Percentiles rank a stretch among this genome's conserved stretches.
Evolutionary conservation across 1,139 yeast species (phyloP).

Genomic region (Wickerhamomyces sp.): DNA sequence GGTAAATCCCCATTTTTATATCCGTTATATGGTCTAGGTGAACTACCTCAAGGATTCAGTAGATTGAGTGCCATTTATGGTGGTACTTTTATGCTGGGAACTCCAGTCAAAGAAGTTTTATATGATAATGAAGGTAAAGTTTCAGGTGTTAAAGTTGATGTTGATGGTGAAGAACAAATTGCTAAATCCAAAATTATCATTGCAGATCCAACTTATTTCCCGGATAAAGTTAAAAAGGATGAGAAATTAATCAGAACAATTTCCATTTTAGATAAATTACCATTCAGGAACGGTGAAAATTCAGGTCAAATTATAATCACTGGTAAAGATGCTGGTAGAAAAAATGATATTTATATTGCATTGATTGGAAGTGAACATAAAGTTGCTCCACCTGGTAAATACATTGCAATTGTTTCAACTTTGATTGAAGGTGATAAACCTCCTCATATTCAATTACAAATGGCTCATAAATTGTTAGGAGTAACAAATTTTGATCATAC

Average conservation of each 20-base stretch:
- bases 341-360: conserved; percentile 92
- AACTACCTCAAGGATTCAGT: conserved; percentile 97
- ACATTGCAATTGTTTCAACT: conserved; percentile 90
- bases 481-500: conserved; percentile 43
- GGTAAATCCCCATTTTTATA: conserved; percentile 96
- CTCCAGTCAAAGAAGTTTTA: conserved; percentile 86
- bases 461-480: conserved; percentile 91
- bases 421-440: conserved; percentile 93
- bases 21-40: conserved; percentile 96
- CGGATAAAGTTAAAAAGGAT: conserved; percentile 78
- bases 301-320: conserved; percentile 94
- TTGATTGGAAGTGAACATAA: conserved; percentile 86
- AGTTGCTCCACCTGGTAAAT: conserved; percentile 87
- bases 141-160: conserved; percentile 78
- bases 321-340: conserved; percentile 90
- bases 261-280: conserved; percentile 84
- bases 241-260: conserved; percentile 90
- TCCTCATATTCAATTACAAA: conserved; percentile 90
- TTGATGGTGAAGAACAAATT: conserved; percentile 52
- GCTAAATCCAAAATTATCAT: conserved; percentile 92
- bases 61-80: conserved; percentile 96
- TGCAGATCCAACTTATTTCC: conserved; percentile 98
- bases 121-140: conserved; percentile 71
- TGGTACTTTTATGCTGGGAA: conserved; percentile 97
- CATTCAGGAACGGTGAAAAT: conserved; percentile 77